Conservation (phyloP, 2,329 filamentous ascomycete species). For the Beauveria australis region DNA sequence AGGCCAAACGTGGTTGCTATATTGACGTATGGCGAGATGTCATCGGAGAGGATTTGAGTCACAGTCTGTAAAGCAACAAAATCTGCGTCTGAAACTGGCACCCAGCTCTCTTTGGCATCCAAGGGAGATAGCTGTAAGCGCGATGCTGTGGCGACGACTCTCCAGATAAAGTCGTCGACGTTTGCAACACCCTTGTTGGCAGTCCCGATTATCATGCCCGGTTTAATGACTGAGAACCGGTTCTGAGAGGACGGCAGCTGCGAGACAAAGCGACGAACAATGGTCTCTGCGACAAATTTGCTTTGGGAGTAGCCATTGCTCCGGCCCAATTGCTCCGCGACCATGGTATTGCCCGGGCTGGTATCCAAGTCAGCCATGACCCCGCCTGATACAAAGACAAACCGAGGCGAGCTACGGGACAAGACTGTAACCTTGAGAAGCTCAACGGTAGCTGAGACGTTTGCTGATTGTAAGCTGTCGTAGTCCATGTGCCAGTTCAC, state of each 20-base stretch:
- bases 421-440: conserved; percentile 13
- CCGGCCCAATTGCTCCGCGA: background rate
- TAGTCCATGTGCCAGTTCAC: conserved; percentile 79
- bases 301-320: conserved; percentile 17
- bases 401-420: conserved; percentile 13
- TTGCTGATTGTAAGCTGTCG: conserved; percentile 59
- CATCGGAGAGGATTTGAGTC: background rate
- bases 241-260: conserved; percentile 1
- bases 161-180: conserved; percentile 18
- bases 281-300: conserved; percentile 17
- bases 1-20: conserved; percentile 12
- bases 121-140: conserved; percentile 13
- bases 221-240: conserved; percentile 16
- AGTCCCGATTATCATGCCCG: conserved; percentile 17
- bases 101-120: conserved; percentile 10
- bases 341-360: background rate
- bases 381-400: conserved; percentile 20
- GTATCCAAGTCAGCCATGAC: background rate
- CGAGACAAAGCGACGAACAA: conserved; percentile 10
- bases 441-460: conserved; percentile 43
- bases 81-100: conserved; percentile 11
- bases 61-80: conserved; percentile 14
- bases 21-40: conserved; percentile 3
- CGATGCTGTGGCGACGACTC: conserved; percentile 7
- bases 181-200: conserved; percentile 15